These are phyloP conservation scores for Penicillium sp. DNA, from an alignment of 2,329 filamentous ascomycete species.

Conservation along the genomic window DNA sequence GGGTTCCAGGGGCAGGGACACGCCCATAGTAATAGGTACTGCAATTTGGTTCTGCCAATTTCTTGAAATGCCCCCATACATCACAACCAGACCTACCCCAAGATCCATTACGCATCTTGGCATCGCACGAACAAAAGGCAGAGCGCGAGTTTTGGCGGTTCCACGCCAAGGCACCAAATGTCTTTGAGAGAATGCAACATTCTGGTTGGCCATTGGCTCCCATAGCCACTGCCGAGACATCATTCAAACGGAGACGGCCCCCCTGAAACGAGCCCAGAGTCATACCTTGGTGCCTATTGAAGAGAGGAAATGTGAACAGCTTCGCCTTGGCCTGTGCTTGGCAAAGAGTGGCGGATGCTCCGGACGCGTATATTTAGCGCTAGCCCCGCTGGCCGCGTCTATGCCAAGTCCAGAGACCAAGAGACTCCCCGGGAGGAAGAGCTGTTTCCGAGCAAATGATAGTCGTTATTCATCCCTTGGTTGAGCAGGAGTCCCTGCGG, in stretches of 20 bases:
- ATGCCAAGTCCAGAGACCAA: constrained; percentile 9
- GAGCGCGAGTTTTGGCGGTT: constrained; percentile 2
- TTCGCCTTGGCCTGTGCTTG: constrained; percentile 16
- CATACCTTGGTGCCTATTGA: not conserved
- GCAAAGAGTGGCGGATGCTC: constrained; percentile 12
- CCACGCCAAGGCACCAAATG: not conserved
- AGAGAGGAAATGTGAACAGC: constrained; percentile 9
- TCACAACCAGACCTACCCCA: not conserved
- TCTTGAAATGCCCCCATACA: not conserved
- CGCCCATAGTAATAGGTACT: not conserved
- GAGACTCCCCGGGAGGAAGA: not conserved
- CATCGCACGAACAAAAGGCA: constrained; percentile 6
- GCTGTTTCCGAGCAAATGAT: not conserved
- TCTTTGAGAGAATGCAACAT: not conserved
- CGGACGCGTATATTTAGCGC: constrained; percentile 8
- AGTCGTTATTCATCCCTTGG: not conserved
- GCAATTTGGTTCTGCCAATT: not conserved
- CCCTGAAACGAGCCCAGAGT: constrained; percentile 7
- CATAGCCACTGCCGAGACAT: constrained; percentile 11
- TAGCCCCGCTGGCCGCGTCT: constrained; percentile 16
- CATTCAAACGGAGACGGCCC: not conserved
- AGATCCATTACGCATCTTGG: constrained; percentile 15
- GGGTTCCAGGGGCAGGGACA: not conserved
- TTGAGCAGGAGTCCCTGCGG: not conserved
- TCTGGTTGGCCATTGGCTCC: not conserved